Percentiles rank a stretch among this genome's conserved stretches.
Evolutionary conservation across 495 filamentous ascomycete species (phyloP).

Genomic region (Trichocladium uniseriatum): DNA sequence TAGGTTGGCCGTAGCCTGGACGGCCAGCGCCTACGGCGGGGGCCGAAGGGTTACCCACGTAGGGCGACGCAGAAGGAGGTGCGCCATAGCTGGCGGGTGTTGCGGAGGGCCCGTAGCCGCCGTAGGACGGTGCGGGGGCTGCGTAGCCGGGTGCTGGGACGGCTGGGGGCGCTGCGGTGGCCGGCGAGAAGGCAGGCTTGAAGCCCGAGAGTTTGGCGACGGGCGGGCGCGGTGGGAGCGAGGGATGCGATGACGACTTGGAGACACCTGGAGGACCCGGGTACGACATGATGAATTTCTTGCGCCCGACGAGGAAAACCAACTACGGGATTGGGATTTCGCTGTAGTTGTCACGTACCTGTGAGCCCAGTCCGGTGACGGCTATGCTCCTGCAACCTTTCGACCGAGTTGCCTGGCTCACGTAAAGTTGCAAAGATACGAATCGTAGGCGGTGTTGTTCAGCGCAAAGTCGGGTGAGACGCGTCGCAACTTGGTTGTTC

Average conservation of each 20-base stretch:
- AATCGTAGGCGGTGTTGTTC: background rate
- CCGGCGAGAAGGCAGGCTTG: conserved; percentile 48
- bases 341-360: conserved; percentile 39
- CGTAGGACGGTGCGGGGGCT: conserved; percentile 17
- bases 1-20: conserved; percentile 25
- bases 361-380: conserved; percentile 27
- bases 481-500: no score
- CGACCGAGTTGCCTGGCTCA: conserved; percentile 21
- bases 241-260: conserved; percentile 46
- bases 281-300: conserved; percentile 89
- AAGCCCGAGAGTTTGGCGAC: conserved; percentile 50
- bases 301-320: conserved; percentile 32
- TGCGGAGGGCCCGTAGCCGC: conserved; percentile 25
- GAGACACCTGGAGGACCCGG: conserved; percentile 83
- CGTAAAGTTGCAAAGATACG: conserved; percentile 7
- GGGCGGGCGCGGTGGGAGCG: conserved; percentile 78
- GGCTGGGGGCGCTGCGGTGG: conserved; percentile 11
- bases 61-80: conserved; percentile 25
- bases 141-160: conserved; percentile 22
- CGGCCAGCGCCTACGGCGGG: conserved; percentile 23
- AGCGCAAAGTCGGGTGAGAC: background rate
- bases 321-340: background rate
- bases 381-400: conserved; percentile 13
- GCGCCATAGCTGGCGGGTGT: conserved; percentile 32
- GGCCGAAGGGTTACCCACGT: conserved; percentile 24